phyloP scores from a whole-genome alignment of 2,329 filamentous ascomycete genomes.

The Alternaria solani region DNA sequence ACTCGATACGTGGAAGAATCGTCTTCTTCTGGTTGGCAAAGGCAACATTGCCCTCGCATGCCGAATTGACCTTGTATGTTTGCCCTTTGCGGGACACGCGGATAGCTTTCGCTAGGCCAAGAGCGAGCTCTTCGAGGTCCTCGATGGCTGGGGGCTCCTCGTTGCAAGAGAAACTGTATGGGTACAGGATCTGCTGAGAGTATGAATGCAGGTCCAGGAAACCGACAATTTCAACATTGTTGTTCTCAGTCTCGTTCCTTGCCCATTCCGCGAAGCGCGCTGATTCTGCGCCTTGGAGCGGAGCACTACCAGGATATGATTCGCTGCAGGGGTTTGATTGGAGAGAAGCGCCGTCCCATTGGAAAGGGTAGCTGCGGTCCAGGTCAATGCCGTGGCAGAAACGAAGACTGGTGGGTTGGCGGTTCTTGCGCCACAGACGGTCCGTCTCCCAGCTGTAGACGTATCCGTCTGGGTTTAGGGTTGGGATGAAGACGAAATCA shows the following conservation, averaged over 20 bases:
- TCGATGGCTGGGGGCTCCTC: conserved; percentile 83
- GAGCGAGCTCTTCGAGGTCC: conserved; percentile 87
- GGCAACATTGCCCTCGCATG: conserved; percentile 80
- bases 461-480: conserved; percentile 92
- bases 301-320: conserved; percentile 81
- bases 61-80: conserved; percentile 74
- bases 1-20: conserved; percentile 68
- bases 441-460: conserved; percentile 93
- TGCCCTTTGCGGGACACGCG: conserved; percentile 77
- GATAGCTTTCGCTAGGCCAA: conserved; percentile 89
- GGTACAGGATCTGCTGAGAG: conserved; percentile 92
- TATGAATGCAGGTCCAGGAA: conserved; percentile 94
- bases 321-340: conserved; percentile 85
- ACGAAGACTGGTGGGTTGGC: conserved; percentile 80
- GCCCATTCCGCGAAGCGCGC: conserved; percentile 81
- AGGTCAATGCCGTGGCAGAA: conserved; percentile 91
- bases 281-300: conserved; percentile 86
- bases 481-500: conserved; percentile 88
- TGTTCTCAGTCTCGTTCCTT: conserved; percentile 74
- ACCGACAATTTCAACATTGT: conserved; percentile 79
- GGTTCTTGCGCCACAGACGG: conserved; percentile 93
- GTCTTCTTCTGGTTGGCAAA: conserved; percentile 44
- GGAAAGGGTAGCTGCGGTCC: conserved; percentile 84
- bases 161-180: conserved; percentile 85
- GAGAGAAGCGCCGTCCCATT: conserved; percentile 76